phyloP scores from a whole-genome alignment of 306 rosid genomes.

The Acmispon strigosus region DNA sequence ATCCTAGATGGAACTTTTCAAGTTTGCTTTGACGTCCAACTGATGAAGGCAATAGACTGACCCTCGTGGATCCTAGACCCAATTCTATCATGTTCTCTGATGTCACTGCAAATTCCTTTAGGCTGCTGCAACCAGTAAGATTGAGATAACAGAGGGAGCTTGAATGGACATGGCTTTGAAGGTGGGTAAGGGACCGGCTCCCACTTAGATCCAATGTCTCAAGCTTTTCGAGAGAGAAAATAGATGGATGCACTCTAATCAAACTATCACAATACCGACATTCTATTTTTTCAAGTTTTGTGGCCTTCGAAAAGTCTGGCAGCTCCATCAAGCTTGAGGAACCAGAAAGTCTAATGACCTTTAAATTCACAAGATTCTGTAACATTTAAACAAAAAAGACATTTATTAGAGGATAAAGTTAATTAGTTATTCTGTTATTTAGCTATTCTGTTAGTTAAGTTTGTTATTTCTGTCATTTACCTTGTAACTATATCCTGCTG shows the following conservation, averaged over 20 bases:
- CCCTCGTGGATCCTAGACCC: background rate
- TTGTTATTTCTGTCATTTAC: too few species aligned
- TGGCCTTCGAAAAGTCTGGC: slow-evolving; percentile 16
- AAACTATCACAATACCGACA: background rate
- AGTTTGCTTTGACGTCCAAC: slow-evolving; percentile 7
- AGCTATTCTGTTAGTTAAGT: too few species aligned
- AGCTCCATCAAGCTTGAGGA: background rate
- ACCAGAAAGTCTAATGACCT: background rate
- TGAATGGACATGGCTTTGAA: background rate
- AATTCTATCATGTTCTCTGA: background rate
- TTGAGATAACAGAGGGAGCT: slow-evolving; percentile 11
- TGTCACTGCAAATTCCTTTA: slow-evolving; percentile 7
- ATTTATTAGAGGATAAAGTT: too few species aligned
- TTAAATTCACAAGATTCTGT: slow-evolving; percentile 12
- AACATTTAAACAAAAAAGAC: background rate
- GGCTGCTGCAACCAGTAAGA: background rate
- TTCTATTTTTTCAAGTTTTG: background rate
- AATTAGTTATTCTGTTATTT: too few species aligned
- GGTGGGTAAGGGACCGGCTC: background rate
- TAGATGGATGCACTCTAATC: slow-evolving; percentile 6
- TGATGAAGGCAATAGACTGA: slow-evolving; percentile 8
- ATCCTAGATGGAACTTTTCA: background rate
- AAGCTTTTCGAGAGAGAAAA: slow-evolving; percentile 10
- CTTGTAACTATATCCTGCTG: too few species aligned
- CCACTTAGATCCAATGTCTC: background rate